Base-by-base conservation (phyloP, 768 basidiomycete genomes). In the Podaxis mareebaensis region DNA sequence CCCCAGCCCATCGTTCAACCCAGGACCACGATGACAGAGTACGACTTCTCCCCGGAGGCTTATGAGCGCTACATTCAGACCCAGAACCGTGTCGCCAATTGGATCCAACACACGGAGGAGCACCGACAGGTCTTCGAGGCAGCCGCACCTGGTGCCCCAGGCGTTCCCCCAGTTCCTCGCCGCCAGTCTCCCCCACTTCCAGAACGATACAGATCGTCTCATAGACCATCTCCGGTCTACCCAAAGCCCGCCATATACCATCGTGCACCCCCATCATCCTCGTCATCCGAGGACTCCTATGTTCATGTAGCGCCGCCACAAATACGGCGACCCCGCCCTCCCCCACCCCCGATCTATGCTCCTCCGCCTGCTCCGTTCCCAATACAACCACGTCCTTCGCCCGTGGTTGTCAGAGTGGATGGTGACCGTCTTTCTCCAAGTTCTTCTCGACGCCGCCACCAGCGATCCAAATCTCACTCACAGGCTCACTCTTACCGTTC, bases 1-100 rank as follows among this genome's bases (percentile, higher is more conserved):
- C 38, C 20, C 49, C 49, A 38, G 44, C n/a, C 44, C 22, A 52
- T 49, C 58, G 13, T 24, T 36, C 52, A 3, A 28, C 52, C 59
- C 52, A 40, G 44, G 58, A 26, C 36, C 64, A 65, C 65, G 56
- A 86, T 86, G 84, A 85, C 84, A 30, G 84, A 86, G 71, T 86
- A 86, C 80, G 85, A 85, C 74, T 85, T 77, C 71, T 85, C 84
- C 58, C 83, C 83, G 20, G 83, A 81, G 68, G 84, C 83, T 30
- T 74, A 79, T 67, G 77, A 84, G 58, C 78, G 76, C 10, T 75
- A 81, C 68, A 33, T 81, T 58, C 76, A 74, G 28, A 83, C 79
- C n/a, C 83, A 83, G 70, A 30, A 74, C 62, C 77, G 81, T 63
- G 81, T 85, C 15, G 75, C 79, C 0, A 74, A 78, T 65, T 87